Evolutionary conservation across 257 asterid genomes (phyloP), one percentile per base, ranked within the genome.

Genomic region (Ballota nigra): DNA sequence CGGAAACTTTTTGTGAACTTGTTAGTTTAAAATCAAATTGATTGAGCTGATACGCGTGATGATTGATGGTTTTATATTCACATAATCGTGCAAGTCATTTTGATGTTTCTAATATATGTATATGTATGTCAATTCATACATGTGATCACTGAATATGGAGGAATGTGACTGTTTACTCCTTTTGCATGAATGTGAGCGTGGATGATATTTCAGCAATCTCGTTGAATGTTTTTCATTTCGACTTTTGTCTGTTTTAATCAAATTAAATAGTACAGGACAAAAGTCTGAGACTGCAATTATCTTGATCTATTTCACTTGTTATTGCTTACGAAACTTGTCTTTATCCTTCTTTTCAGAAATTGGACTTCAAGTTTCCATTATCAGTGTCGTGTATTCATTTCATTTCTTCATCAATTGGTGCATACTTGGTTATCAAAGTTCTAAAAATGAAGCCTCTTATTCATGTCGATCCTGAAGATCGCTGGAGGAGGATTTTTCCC

Each of bases 401-500:
- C 43, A 85, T 89, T 68, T 82, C 81, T 49, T 89, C 96, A 4
- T 63, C 92, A 34, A 73, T 84, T 29, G 96, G 96, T 31, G 95
- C 92, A 51, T 85, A 71, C 68, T 2, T 89, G 85, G 89, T 84
- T 22, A 89, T 87, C 9, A 84, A 81, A 71, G 89, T 90, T 69
- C 84, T 90, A 19, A 90, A 88, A 79, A 80, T 90, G 4, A 90
- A 88, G 82, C 95, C 95, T 20, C 92, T 90, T 33, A 90, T 90
- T 53, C 60, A 51, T 3, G 95, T 90, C 7, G 89, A 84, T 5
- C 83, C 88, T 2, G 88, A 80, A 77, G 96, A 90, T 80, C 89
- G 85, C 13, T 90, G 96, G 92, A 86, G 83, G 77, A 85, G 96
- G 51, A 90, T 90, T 20, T 87, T 90, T 76, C 95, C 95, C 28